Conservation (phyloP, 1,284 basidiomycete species). For the Amylostereum chailletii region DNA sequence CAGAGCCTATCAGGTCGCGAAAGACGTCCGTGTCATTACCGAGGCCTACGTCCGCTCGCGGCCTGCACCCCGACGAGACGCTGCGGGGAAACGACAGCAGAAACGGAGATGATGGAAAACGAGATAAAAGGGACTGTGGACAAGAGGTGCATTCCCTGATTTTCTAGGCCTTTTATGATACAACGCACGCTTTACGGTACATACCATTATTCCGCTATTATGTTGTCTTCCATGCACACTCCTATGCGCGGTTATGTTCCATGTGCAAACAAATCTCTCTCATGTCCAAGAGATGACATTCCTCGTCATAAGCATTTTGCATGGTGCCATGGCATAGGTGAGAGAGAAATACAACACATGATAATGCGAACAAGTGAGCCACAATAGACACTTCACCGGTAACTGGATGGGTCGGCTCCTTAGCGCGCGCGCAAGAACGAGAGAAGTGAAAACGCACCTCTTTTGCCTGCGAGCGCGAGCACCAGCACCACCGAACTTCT, state of each 20-base stretch:
- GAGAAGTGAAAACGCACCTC: constrained; percentile 43
- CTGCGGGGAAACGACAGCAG: too few species aligned
- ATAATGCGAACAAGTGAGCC: constrained; percentile 32
- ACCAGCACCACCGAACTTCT: constrained; percentile 98
- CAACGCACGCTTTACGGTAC: too few species aligned
- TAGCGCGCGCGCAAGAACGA: background rate
- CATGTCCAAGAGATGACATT: background rate
- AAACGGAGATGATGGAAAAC: too few species aligned
- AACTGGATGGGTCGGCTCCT: constrained; percentile 40
- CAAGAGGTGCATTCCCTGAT: too few species aligned
- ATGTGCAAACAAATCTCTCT: too few species aligned
- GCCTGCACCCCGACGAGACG: background rate
- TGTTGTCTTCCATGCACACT: too few species aligned
- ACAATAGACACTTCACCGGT: constrained; percentile 63
- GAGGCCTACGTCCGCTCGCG: background rate
- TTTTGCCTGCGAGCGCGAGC: constrained; percentile 95
- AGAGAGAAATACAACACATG: constrained; percentile 35
- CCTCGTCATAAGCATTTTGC: constrained; percentile 11
- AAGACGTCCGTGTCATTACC: background rate
- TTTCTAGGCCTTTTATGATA: too few species aligned
- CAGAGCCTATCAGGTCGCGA: background rate
- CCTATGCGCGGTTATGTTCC: too few species aligned
- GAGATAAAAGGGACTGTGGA: too few species aligned
- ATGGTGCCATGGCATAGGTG: constrained; percentile 36
- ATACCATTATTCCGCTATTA: too few species aligned